Conservation (phyloP, 2,329 filamentous ascomycete species). For the Aspergillus glaucus region DNA sequence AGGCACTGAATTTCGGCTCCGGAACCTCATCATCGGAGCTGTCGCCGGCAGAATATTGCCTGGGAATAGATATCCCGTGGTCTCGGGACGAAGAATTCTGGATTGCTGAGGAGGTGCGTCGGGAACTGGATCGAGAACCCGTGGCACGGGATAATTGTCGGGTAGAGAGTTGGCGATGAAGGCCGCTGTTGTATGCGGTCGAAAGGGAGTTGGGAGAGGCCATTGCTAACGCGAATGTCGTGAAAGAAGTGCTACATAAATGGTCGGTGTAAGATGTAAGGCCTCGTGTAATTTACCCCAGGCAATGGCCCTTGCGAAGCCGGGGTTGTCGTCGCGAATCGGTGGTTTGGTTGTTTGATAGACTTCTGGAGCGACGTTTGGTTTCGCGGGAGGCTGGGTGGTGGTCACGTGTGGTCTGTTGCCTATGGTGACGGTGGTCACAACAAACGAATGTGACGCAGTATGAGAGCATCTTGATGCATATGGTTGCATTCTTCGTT, state of each 20-base stretch:
- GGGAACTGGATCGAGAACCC: conserved; percentile 27
- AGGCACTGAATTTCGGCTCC: conserved; percentile 83
- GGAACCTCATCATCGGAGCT: conserved; percentile 94
- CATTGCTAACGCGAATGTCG: conserved; percentile 14
- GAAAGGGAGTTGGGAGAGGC: conserved; percentile 34
- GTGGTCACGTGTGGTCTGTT: conserved; percentile 8
- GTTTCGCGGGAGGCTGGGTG: conserved; percentile 14
- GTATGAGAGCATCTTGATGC: neutral
- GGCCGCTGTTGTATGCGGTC: conserved; percentile 29
- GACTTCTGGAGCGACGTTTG: conserved; percentile 8
- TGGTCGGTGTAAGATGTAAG: neutral
- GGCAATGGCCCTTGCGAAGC: neutral
- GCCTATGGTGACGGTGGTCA: conserved; percentile 4
- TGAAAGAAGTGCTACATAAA: conserved; percentile 7
- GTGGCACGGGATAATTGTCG: conserved; percentile 34
- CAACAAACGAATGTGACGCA: conserved; percentile 3
- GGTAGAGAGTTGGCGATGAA: conserved; percentile 28
- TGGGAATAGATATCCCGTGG: conserved; percentile 16
- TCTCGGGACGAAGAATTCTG: conserved; percentile 14
- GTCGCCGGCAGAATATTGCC: conserved; percentile 55
- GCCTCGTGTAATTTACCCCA: conserved; percentile 3
- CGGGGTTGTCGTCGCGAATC: conserved; percentile 1
- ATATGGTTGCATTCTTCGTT: neutral
- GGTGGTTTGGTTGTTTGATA: conserved; percentile 4
- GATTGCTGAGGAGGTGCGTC: conserved; percentile 27